Conservation (phyloP, 345 rosid species). For the Noccaea bulbosa region DNA sequence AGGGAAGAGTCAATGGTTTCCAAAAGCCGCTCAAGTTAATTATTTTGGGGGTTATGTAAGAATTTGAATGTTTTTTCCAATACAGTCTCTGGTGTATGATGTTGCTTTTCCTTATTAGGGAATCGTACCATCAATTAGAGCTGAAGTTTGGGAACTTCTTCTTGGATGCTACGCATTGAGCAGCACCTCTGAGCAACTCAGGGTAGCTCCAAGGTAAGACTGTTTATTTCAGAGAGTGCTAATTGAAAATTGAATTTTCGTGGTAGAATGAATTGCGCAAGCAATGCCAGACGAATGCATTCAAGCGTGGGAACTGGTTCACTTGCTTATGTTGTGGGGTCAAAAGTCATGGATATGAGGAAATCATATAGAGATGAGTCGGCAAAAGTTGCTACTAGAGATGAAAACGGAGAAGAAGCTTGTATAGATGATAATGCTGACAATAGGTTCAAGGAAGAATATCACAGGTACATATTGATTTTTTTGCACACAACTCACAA, state of each 20-base stretch:
- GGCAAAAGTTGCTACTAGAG: slow-evolving; percentile 49
- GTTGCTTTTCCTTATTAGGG: slow-evolving; percentile 58
- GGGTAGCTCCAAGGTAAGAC: slow-evolving; percentile 71
- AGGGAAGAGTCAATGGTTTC: slow-evolving; percentile 80
- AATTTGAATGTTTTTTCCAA: slow-evolving; percentile 8
- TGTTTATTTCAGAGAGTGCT: slow-evolving; percentile 2
- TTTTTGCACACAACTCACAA: no score
- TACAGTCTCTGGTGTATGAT: slow-evolving; percentile 18
- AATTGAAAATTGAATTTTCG: slow-evolving; percentile 6
- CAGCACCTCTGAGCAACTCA: slow-evolving; percentile 80
- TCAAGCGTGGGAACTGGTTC: slow-evolving; percentile 90
- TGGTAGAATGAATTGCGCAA: slow-evolving; percentile 65
- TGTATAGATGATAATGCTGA: slow-evolving; percentile 43
- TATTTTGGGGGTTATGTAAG: slow-evolving; percentile 75
- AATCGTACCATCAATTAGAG: slow-evolving; percentile 84
- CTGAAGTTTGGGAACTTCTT: slow-evolving; percentile 95
- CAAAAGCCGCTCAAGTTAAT: slow-evolving; percentile 77
- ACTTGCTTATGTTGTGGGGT: slow-evolving; percentile 89
- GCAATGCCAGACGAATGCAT: slow-evolving; percentile 86
- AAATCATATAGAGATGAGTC: slow-evolving; percentile 70
- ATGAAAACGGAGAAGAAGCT: slow-evolving; percentile 49
- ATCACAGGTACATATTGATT: no score
- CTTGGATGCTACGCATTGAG: slow-evolving; percentile 83
- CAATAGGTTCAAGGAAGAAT: no score
- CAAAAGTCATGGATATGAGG: slow-evolving; percentile 95